Evolutionary conservation across 176 grass and related monocot species (phyloP).

Genomic region (Hsuehochloa calcarea): DNA sequence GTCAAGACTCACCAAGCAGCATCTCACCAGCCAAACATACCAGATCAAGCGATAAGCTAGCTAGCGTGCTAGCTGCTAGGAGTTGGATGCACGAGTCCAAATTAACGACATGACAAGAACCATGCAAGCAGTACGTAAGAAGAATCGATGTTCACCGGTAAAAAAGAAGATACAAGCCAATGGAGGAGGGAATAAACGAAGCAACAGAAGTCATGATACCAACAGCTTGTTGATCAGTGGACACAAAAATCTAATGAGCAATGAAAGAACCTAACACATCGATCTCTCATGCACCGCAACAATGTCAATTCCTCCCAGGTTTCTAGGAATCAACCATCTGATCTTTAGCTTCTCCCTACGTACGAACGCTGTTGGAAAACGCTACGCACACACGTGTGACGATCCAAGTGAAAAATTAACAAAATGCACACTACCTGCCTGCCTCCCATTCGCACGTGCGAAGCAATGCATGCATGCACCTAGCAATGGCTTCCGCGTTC

Average conservation of each 20-base stretch:
- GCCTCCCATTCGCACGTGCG: neutral
- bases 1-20: neutral
- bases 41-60: constrained; percentile 7
- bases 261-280: neutral
- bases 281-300: neutral
- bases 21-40: neutral
- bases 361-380: constrained; percentile 17
- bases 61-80: neutral
- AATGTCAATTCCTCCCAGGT: constrained; percentile 36
- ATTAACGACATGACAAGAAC: constrained; percentile 6
- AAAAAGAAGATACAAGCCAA: neutral
- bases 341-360: constrained; percentile 12
- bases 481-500: neutral
- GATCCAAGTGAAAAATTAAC: neutral
- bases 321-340: neutral
- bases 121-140: constrained; percentile 9
- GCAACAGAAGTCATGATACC: neutral
- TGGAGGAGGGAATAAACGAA: neutral
- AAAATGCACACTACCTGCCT: neutral
- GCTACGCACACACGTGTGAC: constrained; percentile 10
- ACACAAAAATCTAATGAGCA: neutral
- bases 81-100: constrained; percentile 13
- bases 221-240: neutral
- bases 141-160: constrained; percentile 9
- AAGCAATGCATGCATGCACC: neutral